Evolutionary conservation across 345 rosid genomes (phyloP).

Genomic region (Erodium maritimum): DNA sequence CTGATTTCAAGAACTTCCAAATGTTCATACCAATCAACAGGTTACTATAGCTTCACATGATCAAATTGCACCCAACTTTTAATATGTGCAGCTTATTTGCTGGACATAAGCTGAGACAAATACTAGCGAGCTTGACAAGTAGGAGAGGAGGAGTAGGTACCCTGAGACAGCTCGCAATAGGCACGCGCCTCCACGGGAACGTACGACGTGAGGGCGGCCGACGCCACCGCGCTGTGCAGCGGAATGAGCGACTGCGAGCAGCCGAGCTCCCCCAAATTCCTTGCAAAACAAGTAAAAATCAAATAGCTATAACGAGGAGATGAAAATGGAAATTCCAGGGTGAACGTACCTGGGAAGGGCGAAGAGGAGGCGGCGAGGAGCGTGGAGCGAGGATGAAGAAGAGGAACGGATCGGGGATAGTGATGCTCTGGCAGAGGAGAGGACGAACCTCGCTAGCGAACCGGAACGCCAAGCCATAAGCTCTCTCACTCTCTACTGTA

Average conservation of each 20-base stretch:
- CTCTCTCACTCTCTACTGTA: background rate
- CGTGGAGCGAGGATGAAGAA: background rate
- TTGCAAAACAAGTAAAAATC: background rate
- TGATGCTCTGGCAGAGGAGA: background rate
- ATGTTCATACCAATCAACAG: too few species aligned
- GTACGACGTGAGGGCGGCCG: constrained; percentile 16
- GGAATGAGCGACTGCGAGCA: constrained; percentile 20
- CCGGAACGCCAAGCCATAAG: background rate
- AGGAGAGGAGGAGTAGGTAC: constrained; percentile 4
- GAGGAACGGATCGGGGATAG: background rate
- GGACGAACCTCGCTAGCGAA: background rate
- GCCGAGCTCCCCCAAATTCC: constrained; percentile 16
- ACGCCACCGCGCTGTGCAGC: constrained; percentile 15
- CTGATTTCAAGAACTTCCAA: too few species aligned
- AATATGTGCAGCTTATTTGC: too few species aligned
- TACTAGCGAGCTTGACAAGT: too few species aligned
- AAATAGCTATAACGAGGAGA: background rate
- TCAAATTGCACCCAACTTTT: too few species aligned
- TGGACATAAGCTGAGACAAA: too few species aligned
- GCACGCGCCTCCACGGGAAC: constrained; percentile 18
- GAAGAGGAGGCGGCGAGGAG: background rate
- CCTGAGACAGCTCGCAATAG: constrained; percentile 24
- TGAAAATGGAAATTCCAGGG: background rate
- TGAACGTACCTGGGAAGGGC: background rate
- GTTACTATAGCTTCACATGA: too few species aligned